Base-by-base conservation (phyloP, 2,329 filamentous ascomycete genomes). In the Daldinia sp. region DNA sequence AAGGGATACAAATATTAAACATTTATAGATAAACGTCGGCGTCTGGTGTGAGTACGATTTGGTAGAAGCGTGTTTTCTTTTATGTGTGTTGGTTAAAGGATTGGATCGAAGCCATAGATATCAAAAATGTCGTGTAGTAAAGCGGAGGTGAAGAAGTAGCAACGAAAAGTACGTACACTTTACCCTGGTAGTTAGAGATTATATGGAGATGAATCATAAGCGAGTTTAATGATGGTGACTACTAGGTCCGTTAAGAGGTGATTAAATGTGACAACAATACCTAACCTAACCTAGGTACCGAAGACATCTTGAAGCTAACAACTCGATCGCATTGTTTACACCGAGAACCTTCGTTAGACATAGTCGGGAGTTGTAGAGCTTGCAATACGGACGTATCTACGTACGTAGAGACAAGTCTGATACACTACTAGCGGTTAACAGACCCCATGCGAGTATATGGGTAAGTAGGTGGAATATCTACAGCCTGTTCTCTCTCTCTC, bases 71-170 rank as follows among this genome's bases (percentile, higher is more conserved):
- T 23, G 12, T 54, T 54, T 56, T 41, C 56, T 55, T 63, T 6
- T 33, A 10, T 62, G 30, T 50, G 33, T 41, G 59, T 66, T 54
- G 63, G 59, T 53, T 55, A 50, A 1, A 46, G 46, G 9, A 30
- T 59, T 23, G 46, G 51, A 39, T 62, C 42, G 37, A 39, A 39
- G n/a, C 63, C 20, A 54, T 66, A 66, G 63, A 66, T 58, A 66
- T 26, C 30, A 59, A 53, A 42, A 37, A 60, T 48, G 39, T 53
- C 55, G 58, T 57, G 35, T 7, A 37, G 61, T 51, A 39, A 20
- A 66, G 18, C 15, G 44, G 44, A 50, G 35, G 50, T 30, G 51
- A 50, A 56, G 30, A 56, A 41, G 41, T 28, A 56, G 41, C 23
- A 56, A 30, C 10, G 20, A 44, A 18, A 15, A 3, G 20, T 23